Percentiles rank a stretch among this genome's conserved stretches.
These are phyloP conservation scores for Neurospora sp. DNA, from an alignment of 495 filamentous ascomycete species.

Conservation along the genomic window DNA sequence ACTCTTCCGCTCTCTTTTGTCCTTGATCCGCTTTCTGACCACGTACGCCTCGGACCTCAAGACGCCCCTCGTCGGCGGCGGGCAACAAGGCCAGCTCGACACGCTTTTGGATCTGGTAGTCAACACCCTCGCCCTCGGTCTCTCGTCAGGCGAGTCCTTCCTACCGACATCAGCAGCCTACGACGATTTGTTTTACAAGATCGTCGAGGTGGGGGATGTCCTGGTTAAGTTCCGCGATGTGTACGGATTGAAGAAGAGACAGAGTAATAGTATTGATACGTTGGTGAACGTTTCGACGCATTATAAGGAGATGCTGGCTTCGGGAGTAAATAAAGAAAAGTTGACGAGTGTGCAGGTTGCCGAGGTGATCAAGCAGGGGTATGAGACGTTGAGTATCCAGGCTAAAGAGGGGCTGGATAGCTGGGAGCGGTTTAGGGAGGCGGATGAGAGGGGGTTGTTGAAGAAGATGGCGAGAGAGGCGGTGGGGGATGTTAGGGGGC, in stretches of 20 bases:
- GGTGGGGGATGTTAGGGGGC: constrained; percentile 52
- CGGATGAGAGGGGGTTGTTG: constrained; percentile 64
- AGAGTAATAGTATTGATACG: constrained; percentile 64
- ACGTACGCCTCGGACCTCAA: constrained; percentile 71
- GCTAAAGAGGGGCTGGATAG: constrained; percentile 70
- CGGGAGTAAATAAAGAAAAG: constrained; percentile 40
- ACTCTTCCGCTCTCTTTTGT: constrained; percentile 81
- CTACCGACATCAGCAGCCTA: constrained; percentile 83
- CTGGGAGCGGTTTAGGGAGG: constrained; percentile 68
- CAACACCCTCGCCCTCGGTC: constrained; percentile 73
- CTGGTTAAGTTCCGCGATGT: constrained; percentile 73
- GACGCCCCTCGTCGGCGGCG: constrained; percentile 19
- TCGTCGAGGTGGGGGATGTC: constrained; percentile 83
- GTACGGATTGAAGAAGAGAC: constrained; percentile 46
- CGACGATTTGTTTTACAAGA: constrained; percentile 96
- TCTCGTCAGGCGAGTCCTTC: constrained; percentile 85
- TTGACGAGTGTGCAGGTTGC: constrained; percentile 76
- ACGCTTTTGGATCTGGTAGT: constrained; percentile 56
- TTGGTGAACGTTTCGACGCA: constrained; percentile 78
- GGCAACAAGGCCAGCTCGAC: constrained; percentile 36
- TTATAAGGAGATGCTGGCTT: constrained; percentile 66
- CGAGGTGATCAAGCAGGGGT: constrained; percentile 88
- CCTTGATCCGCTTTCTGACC: constrained; percentile 82
- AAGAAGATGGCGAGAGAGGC: constrained; percentile 77
- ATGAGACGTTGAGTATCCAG: constrained; percentile 85